Evolutionary conservation across 1,284 basidiomycete species (phyloP).

Genomic region (Cryptococcus sp.): DNA sequence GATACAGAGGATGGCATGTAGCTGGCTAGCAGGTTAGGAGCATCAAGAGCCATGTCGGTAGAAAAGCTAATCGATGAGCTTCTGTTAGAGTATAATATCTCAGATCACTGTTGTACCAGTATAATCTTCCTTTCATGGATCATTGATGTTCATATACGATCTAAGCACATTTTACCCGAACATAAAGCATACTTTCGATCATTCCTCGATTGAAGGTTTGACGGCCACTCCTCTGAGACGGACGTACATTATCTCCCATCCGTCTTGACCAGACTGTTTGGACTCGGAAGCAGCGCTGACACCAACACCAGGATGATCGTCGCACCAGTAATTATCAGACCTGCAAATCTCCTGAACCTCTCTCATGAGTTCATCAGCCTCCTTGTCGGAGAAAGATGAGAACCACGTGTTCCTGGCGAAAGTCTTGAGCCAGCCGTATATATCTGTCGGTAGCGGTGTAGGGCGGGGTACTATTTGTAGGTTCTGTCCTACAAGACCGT

Average conservation of each 20-base stretch:
- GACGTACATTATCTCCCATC: conserved; percentile 72
- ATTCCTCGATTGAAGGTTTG: conserved; percentile 3
- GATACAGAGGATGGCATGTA: conserved; percentile 4
- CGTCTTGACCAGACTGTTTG: conserved; percentile 35
- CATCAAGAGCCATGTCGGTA: neutral
- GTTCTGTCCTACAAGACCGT: conserved; percentile 61
- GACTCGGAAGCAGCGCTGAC: conserved; percentile 6
- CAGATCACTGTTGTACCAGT: neutral
- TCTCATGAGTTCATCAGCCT: conserved; percentile 64
- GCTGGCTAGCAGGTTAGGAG: conserved; percentile 9
- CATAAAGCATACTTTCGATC: neutral
- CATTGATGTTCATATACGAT: neutral
- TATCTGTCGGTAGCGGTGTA: conserved; percentile 64
- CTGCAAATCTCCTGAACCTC: conserved; percentile 64
- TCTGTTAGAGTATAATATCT: neutral
- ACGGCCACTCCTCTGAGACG: conserved; percentile 62
- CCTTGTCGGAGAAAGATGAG: conserved; percentile 57
- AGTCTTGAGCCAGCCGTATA: conserved; percentile 69
- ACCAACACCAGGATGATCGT: conserved; percentile 30
- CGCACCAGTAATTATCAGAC: conserved; percentile 59
- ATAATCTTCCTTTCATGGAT: neutral
- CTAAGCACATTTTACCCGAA: neutral
- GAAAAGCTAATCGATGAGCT: neutral
- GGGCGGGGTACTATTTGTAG: conserved; percentile 67
- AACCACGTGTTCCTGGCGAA: conserved; percentile 67